Base-by-base conservation (phyloP, 2,329 filamentous ascomycete species). In the Paecilomyces sp. region DNA sequence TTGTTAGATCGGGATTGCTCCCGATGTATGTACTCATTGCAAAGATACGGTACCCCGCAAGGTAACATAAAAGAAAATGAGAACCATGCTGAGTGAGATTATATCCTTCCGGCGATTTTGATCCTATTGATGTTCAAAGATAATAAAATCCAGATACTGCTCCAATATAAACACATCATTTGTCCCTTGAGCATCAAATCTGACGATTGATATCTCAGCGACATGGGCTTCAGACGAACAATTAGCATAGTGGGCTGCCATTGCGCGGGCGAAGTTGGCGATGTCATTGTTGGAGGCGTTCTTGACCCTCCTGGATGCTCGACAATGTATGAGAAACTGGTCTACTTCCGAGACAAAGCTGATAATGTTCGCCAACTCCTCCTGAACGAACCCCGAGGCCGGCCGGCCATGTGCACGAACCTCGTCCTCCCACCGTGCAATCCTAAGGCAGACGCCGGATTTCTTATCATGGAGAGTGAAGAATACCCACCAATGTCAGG, bases 271-370 rank as follows among this genome's bases (percentile, higher is more conserved):
- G 74, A 77, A 65, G 77, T 81, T 0, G 77, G 80, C 56, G 80
- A 83, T 64, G 80, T 82, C 12, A 74, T 82, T 54, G 72, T 76
- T 11, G 78, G 79, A 15, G 80, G 79, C 18, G 77, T 82, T 2
- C 70, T 77, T 0, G 78, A 82, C 34, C 76, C 67, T 7, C 66
- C 67, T 1, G 66, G 74, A 11, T 47, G 36, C n/a, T 74, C 74
- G 33, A 80, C 76, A 18, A 81, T 82, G 79, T 78, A 73, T 60
- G 78, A 81, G 3, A 82, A 82, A 62, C 65, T 82, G 18, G 63
- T 72, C 3, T 68, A 80, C 63, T 78, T 81, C 61, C 68, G 69
- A 60, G 68, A 66, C 3, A 68, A 79, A 31, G 68, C 74, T 6
- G 79, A 81, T 57, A 58, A 70, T 22, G 61, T 80, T 1, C 75